Evolutionary conservation across 1,284 basidiomycete species (phyloP).

Genomic region (Irpex sp.): DNA sequence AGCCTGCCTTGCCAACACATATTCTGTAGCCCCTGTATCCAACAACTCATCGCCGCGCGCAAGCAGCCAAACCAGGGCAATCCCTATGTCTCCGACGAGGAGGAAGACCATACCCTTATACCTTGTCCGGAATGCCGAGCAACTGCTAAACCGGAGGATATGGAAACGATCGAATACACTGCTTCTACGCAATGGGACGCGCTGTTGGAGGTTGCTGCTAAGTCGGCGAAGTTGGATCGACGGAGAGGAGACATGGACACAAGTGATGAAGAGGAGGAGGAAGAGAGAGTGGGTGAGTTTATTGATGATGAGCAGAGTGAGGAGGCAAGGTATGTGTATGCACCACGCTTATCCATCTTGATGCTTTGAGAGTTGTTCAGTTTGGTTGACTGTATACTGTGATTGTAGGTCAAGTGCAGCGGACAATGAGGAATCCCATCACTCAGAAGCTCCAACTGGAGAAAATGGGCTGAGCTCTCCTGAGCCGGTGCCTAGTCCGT

Average conservation of each 20-base stretch:
- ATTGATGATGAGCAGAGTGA: conserved; percentile 30
- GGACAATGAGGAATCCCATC: background rate
- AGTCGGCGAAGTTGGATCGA: conserved; percentile 37
- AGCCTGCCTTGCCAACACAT: conserved; percentile 43
- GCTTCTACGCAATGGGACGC: conserved; percentile 47
- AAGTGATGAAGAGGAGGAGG: conserved; percentile 39
- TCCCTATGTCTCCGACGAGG: conserved; percentile 8
- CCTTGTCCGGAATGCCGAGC: conserved; percentile 41
- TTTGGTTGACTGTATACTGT: background rate
- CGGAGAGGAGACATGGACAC: conserved; percentile 33
- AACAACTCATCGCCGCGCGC: conserved; percentile 4
- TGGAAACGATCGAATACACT: conserved; percentile 38
- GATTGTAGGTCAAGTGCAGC: background rate
- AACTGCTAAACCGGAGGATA: conserved; percentile 29
- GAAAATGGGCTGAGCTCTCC: background rate
- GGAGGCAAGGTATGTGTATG: conserved; percentile 12
- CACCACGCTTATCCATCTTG: background rate
- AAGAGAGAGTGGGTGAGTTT: conserved; percentile 26
- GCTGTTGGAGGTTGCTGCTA: conserved; percentile 38
- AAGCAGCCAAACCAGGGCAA: background rate
- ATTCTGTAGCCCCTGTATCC: conserved; percentile 37
- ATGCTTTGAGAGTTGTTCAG: background rate
- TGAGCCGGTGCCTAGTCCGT: background rate
- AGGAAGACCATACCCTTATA: conserved; percentile 21
- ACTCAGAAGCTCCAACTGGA: background rate